Conservation (phyloP, 495 filamentous ascomycete species). For the Talaromyces trachyspermus region DNA sequence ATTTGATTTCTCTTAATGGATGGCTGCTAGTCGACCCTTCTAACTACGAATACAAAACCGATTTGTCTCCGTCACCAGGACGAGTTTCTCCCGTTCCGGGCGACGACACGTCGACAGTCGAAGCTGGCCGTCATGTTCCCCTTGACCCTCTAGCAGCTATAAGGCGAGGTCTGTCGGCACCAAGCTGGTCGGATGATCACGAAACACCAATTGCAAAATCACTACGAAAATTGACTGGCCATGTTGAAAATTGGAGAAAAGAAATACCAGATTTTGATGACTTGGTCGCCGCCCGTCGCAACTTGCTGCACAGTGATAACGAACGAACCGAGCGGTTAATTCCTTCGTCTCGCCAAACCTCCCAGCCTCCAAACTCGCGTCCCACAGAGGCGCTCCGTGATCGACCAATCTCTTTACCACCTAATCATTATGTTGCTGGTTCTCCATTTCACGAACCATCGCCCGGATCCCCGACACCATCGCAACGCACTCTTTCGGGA, state of each 20-base stretch:
- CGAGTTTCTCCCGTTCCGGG: neutral
- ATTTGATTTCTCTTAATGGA: slow-evolving; percentile 72
- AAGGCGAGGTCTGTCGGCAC: slow-evolving; percentile 25
- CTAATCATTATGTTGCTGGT: slow-evolving; percentile 16
- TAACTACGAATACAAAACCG: slow-evolving; percentile 21
- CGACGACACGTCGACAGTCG: neutral
- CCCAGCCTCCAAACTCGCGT: slow-evolving; percentile 13
- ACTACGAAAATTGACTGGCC: slow-evolving; percentile 48
- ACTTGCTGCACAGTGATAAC: slow-evolving; percentile 30
- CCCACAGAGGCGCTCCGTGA: neutral
- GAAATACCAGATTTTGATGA: slow-evolving; percentile 71
- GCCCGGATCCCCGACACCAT: slow-evolving; percentile 24
- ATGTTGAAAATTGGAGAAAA: slow-evolving; percentile 57
- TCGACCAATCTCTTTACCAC: slow-evolving; percentile 18
- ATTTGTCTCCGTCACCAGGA: neutral
- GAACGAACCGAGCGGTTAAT: neutral
- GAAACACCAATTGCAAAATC: slow-evolving; percentile 33
- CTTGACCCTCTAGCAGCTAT: slow-evolving; percentile 20
- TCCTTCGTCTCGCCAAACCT: slow-evolving; percentile 17
- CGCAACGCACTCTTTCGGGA: slow-evolving; percentile 17
- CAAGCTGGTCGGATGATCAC: slow-evolving; percentile 29
- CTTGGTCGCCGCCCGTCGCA: slow-evolving; percentile 61
- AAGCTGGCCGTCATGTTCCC: neutral
- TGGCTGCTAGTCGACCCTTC: slow-evolving; percentile 78
- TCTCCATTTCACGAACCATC: slow-evolving; percentile 19